Conservation (phyloP, 768 basidiomycete genomes). For the Boletales sp. region DNA sequence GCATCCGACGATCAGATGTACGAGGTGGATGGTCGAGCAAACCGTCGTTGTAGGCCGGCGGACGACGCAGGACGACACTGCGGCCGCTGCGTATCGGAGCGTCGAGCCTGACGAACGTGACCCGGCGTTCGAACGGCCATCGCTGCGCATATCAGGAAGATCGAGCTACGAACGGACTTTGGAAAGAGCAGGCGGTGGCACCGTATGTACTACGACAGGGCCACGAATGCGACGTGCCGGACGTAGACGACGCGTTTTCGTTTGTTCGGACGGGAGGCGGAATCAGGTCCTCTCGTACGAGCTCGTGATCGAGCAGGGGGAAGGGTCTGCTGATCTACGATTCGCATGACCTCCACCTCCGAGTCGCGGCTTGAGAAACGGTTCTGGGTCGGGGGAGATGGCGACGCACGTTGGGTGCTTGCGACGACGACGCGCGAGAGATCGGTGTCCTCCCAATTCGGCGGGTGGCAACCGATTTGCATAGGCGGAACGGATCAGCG, state of each 20-base stretch:
- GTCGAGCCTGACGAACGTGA: slow-evolving; percentile 68
- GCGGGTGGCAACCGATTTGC: too few relatives aligned
- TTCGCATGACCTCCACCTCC: slow-evolving; percentile 44
- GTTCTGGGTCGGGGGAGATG: slow-evolving; percentile 62
- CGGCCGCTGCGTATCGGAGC: slow-evolving; percentile 63
- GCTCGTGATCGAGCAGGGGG: slow-evolving; percentile 51
- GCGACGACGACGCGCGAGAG: slow-evolving; percentile 18
- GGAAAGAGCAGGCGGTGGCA: slow-evolving; percentile 46
- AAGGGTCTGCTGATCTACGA: slow-evolving; percentile 57
- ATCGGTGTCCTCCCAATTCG: slow-evolving; percentile 24
- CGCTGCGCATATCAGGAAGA: slow-evolving; percentile 20
- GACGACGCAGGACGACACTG: slow-evolving; percentile 57
- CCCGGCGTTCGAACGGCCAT: too few relatives aligned
- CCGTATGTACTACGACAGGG: slow-evolving; percentile 67
- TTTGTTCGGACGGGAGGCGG: neutral
- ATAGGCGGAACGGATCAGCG: too few relatives aligned
- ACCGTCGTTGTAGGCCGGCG: too few relatives aligned
- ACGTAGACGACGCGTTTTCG: slow-evolving; percentile 36
- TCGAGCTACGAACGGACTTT: slow-evolving; percentile 20
- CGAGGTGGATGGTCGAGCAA: slow-evolving; percentile 40
- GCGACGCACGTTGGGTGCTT: slow-evolving; percentile 42
- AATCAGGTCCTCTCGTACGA: slow-evolving; percentile 44
- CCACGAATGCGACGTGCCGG: slow-evolving; percentile 40
- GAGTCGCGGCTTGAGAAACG: slow-evolving; percentile 61
- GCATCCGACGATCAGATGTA: slow-evolving; percentile 43